These are phyloP conservation scores for Geotrichum citri-aurantii DNA, from an alignment of 1,139 yeast genomes.

Conservation along the genomic window DNA sequence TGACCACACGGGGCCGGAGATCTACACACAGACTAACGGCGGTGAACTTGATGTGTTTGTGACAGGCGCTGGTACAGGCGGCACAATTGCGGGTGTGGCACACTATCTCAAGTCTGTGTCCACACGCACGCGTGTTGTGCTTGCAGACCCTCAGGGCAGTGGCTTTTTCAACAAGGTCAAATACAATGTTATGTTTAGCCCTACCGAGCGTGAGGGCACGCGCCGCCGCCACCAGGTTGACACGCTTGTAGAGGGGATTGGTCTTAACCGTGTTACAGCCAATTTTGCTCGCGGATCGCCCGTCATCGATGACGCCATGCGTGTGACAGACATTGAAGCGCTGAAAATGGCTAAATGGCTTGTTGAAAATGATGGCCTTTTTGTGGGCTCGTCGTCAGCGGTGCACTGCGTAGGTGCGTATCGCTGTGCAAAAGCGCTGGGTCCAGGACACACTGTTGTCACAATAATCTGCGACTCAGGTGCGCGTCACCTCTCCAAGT, in stretches of 20 bases:
- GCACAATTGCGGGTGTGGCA: conserved; percentile 87
- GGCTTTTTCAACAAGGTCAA: conserved; percentile 83
- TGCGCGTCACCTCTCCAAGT: conserved; percentile 78
- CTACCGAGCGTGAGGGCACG: conserved; percentile 85
- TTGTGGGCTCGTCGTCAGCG: conserved; percentile 88
- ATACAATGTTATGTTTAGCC: conserved; percentile 88
- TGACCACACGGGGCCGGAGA: conserved; percentile 84
- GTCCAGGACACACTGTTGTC: conserved; percentile 68
- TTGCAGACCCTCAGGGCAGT: conserved; percentile 96
- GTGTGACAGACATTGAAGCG: conserved; percentile 78
- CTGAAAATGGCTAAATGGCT: conserved; percentile 80
- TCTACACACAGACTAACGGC: conserved; percentile 61
- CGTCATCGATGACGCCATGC: conserved; percentile 68
- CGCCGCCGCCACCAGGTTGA: conserved; percentile 95
- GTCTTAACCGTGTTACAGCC: conserved; percentile 76
- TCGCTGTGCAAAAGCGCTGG: conserved; percentile 50
- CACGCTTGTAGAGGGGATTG: conserved; percentile 90
- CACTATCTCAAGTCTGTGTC: conserved; percentile 50
- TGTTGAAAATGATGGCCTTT: conserved; percentile 78
- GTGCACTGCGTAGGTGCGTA: conserved; percentile 90
- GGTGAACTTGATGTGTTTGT: conserved; percentile 63
- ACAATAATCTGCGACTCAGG: conserved; percentile 95
- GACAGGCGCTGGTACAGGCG: conserved; percentile 70
- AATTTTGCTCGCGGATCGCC: conserved; percentile 61
- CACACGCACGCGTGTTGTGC: conserved; percentile 38